Evolutionary conservation across 2,329 filamentous ascomycete genomes (phyloP).

Genomic region (Calonectria hongkongensis): DNA sequence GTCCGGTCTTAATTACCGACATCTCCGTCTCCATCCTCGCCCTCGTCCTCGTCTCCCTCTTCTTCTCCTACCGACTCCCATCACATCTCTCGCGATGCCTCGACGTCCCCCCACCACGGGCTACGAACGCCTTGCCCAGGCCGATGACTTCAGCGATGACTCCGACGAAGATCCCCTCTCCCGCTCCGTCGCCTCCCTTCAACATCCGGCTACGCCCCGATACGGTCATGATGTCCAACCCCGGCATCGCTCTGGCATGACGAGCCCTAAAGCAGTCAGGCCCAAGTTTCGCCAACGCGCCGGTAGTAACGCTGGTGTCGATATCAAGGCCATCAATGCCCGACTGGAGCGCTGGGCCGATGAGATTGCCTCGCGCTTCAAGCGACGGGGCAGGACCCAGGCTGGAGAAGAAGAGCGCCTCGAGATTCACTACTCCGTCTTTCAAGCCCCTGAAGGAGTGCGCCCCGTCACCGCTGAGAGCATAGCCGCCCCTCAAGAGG

Average conservation of each 20-base stretch:
- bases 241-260: conserved; percentile 76
- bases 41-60: not conserved
- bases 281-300: conserved; percentile 68
- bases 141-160: conserved; percentile 83
- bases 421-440: conserved; percentile 98
- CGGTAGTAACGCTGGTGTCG: conserved; percentile 89
- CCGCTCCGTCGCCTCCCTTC: conserved; percentile 73
- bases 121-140: conserved; percentile 90
- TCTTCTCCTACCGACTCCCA: not conserved
- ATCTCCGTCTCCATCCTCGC: not conserved
- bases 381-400: conserved; percentile 86
- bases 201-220: conserved; percentile 75
- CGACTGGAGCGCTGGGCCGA: conserved; percentile 97
- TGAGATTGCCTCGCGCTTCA: conserved; percentile 98
- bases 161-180: conserved; percentile 79
- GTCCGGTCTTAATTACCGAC: conserved; percentile 29
- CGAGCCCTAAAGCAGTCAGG: conserved; percentile 68
- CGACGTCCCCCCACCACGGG: conserved; percentile 85
- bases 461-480: conserved; percentile 85
- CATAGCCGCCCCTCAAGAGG: conserved; percentile 78
- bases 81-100: conserved; percentile 71
- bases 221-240: conserved; percentile 80
- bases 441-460: conserved; percentile 92
- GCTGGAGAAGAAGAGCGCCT: conserved; percentile 86
- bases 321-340: conserved; percentile 98